Evolutionary conservation across 148 eudicot species (phyloP).

Genomic region (Nyssa sinensis): DNA sequence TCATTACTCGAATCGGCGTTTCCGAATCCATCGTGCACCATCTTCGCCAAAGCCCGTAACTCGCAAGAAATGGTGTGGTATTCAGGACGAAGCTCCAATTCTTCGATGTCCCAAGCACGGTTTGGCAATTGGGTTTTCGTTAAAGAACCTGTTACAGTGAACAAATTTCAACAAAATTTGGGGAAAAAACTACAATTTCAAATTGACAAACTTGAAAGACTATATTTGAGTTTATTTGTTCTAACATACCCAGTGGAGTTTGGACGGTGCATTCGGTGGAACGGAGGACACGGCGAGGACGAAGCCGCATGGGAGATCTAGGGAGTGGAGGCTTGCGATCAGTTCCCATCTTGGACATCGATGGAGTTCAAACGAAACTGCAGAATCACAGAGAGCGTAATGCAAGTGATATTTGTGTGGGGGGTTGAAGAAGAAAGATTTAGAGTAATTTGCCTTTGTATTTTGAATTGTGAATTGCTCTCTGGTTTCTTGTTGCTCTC

Average conservation of each 20-base stretch:
- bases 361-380: not conserved
- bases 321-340: constrained; percentile 69
- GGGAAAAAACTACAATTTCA: not conserved
- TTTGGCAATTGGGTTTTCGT: constrained; percentile 47
- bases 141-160: constrained; percentile 25
- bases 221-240: not conserved
- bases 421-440: not conserved
- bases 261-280: constrained; percentile 34
- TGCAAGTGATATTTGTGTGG: not conserved
- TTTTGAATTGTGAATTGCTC: not conserved
- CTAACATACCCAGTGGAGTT: constrained; percentile 53
- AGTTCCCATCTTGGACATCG: constrained; percentile 45
- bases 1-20: not conserved
- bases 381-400: not conserved
- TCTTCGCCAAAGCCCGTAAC: constrained; percentile 50
- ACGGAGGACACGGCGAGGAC: constrained; percentile 57
- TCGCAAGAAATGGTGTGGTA: constrained; percentile 53
- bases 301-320: constrained; percentile 63
- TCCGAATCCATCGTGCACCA: constrained; percentile 48
- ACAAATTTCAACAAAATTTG: not conserved
- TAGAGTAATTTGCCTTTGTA: not conserved
- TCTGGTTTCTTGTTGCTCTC: too few relatives aligned
- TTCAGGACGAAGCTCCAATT: constrained; percentile 41
- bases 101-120: constrained; percentile 18
- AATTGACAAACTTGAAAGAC: too few relatives aligned